Evolutionary conservation across 78 protist genomes (phyloP), one percentile per base, ranked within the genome.

Genomic region (Polysphondylium violaceum): DNA sequence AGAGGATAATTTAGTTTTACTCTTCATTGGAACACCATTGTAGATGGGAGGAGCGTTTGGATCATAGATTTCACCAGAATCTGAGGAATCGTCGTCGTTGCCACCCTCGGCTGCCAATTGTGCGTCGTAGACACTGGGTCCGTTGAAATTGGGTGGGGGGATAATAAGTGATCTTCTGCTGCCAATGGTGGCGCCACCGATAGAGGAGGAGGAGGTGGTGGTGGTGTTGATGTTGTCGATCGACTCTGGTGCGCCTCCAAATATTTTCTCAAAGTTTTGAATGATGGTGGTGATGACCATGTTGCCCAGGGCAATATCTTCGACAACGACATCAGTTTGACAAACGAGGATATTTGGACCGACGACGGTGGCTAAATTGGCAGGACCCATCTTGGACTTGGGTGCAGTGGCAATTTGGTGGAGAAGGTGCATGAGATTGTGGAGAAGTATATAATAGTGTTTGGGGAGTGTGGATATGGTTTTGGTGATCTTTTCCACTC

Each of bases 341-440:
- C 72, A 83, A 8, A 83, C 76, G 40, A 83, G 31, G n/a, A 83
- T 83, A n/a, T 83, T 83, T 51, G 91, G 91, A 69, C 91, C 91
- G 35, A 83, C 77, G 41, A 67, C 77, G 3, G 91, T 83, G 0
- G 91, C 91, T 35, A 83, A 59, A 56, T 83, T 83, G 23, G 91
- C 91, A 67, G 91, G 91, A 56, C 91, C 91, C 77, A 69, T 83
- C 60, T 69, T 83, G 17, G 55, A 44, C 63, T 71, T 83, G 33
- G 81, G 81, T 64, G 33, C 60, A 8, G 50, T 6, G 3, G 91
- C 40, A 19, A 83, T 83, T 36, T 83, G 91, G 16, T 27, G 19
- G 9, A 67, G 16, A 2, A 83, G 38, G 44, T 83, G 91, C n/a
- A 83, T 83, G 36, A 83, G 47, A 43, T 67, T 59, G 47, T 83